Evolutionary conservation across 768 basidiomycete species (phyloP).

Genomic region (Kwoniella bestiolae): DNA sequence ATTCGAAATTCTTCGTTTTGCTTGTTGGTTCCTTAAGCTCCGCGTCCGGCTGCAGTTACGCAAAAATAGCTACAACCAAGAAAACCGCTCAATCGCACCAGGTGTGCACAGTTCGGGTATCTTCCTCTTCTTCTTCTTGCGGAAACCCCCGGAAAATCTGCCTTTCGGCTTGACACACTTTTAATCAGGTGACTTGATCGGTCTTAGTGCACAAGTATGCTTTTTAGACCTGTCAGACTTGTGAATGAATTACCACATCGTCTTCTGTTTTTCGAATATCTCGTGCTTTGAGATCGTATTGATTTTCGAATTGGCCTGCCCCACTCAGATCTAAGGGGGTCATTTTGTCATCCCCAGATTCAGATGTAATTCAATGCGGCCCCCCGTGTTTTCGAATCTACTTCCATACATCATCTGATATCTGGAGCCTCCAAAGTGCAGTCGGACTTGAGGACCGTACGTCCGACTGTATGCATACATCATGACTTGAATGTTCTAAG

Average conservation of each 20-base stretch:
- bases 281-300: not conserved
- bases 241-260: slow-evolving; percentile 9
- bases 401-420: not conserved
- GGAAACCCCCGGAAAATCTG: no score
- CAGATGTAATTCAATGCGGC: not conserved
- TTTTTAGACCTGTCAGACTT: not conserved
- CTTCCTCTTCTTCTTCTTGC: not conserved
- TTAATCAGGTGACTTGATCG: not conserved
- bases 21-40: no score
- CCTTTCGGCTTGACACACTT: not conserved
- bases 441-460: not conserved
- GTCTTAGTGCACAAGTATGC: not conserved
- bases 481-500: not conserved
- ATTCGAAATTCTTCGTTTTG: slow-evolving; percentile 10
- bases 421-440: not conserved
- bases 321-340: not conserved
- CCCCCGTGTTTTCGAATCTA: slow-evolving; percentile 13
- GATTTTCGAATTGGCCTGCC: not conserved
- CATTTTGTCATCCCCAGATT: not conserved
- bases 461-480: not conserved
- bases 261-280: slow-evolving; percentile 1
- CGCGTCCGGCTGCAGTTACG: not conserved
- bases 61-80: not conserved
- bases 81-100: not conserved
- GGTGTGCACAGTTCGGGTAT: not conserved